Evolutionary conservation across 805 yeast species (phyloP).

Genomic region (Saccharomycopsis sp.): DNA sequence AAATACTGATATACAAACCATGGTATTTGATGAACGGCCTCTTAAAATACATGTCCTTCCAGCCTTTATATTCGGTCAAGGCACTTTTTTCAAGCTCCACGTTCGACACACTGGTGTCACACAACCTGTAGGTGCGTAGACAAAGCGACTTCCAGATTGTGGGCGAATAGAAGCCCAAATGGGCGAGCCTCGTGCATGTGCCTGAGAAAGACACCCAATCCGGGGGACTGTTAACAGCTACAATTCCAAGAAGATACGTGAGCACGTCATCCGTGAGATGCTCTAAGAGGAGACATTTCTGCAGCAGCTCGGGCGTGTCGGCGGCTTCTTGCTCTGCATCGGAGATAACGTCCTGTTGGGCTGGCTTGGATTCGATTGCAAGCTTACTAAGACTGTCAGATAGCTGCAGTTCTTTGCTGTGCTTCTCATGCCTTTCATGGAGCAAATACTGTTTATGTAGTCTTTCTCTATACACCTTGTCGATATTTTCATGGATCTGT

Average conservation of each 20-base stretch:
- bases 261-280: constrained; percentile 55
- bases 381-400: not conserved
- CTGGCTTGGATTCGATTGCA: not conserved
- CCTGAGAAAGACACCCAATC: constrained; percentile 59
- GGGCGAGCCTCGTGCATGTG: constrained; percentile 45
- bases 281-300: constrained; percentile 33
- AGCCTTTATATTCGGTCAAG: constrained; percentile 21
- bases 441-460: constrained; percentile 38
- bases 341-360: not conserved
- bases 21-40: constrained; percentile 75
- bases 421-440: constrained; percentile 22
- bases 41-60: constrained; percentile 47
- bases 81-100: constrained; percentile 5
- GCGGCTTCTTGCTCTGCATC: too few relatives aligned
- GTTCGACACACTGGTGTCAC: constrained; percentile 1
- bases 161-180: constrained; percentile 14
- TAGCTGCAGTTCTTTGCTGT: not conserved
- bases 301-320: too few relatives aligned
- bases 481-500: constrained; percentile 45
- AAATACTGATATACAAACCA: constrained; percentile 82
- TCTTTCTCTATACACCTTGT: constrained; percentile 55
- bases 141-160: constrained; percentile 13
- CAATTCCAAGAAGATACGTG: constrained; percentile 40
- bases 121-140: not conserved
- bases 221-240: constrained; percentile 46